Base-by-base conservation (phyloP, 208 protist genomes). In the Leishmania lainsoni region DNA sequence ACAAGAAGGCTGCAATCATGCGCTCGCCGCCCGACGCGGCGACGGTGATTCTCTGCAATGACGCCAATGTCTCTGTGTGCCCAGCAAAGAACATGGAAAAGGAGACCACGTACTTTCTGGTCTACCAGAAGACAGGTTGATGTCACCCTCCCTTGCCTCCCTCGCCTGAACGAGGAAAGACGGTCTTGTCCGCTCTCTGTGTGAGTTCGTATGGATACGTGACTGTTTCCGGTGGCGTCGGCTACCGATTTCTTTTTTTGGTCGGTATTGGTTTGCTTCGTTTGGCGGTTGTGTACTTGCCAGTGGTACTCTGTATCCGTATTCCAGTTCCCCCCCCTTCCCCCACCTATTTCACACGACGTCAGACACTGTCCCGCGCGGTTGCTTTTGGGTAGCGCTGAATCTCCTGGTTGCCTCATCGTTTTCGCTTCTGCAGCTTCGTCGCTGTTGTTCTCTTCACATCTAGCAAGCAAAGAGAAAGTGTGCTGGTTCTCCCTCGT, bases 71-170 rank as follows among this genome's bases (percentile, higher is more conserved):
- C n/a, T 83, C 72, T 3, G 75, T 88, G 0, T 71, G 35, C 17
- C 68, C 85, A 12, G 63, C 68, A 16, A 78, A 73, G 5, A 86
- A 80, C 51, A 75, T 93, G 76, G 74, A 86, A 48, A 84, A 81
- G 54, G 92, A 97, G 63, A 76, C 89, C n/a, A 79, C 87, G 14
- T 97, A 97, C 84, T 93, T 97, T 76, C 72, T 96, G 39, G 79
- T 96, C 9, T 96, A 96, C 75, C 92, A 96, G 72, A 87, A 86
- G 75, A 81, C 80, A 45, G 63, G 52, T 29, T 83, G 66, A 79
- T 6, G 26, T 16, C 0, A 1, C 26, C 48, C 10, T 51, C 39
- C 12, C 2, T 35, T n/a, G 9, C 10, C 61, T 8, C 14, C 10
- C 9, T 1, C 61, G 29, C 26, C 58, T 29, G 58, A 63, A 32